Percentiles rank a stretch among this genome's conserved stretches.
phyloP scores from a whole-genome alignment of 2,329 filamentous ascomycete species.

The Nannizzia gypsea region DNA sequence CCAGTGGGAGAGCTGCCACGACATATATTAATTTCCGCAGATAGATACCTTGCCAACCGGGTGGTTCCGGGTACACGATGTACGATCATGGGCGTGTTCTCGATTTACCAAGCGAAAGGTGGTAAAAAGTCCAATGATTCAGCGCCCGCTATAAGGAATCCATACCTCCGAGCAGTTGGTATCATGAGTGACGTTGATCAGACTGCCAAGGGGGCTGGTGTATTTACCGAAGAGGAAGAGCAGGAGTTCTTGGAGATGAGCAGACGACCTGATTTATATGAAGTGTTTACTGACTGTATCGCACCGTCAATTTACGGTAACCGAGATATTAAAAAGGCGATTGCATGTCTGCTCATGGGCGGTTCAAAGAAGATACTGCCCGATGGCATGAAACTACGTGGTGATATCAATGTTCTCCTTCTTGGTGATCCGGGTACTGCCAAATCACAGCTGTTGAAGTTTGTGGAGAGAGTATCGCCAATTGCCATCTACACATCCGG shows the following conservation, averaged over 20 bases:
- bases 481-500: constrained; percentile 98
- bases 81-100: constrained; percentile 93
- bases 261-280: constrained; percentile 81
- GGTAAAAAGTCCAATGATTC: constrained; percentile 63
- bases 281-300: constrained; percentile 79
- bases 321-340: constrained; percentile 90
- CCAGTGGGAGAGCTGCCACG: constrained; percentile 90
- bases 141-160: constrained; percentile 88
- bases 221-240: constrained; percentile 90
- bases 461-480: constrained; percentile 89
- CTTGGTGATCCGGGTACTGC: constrained; percentile 96
- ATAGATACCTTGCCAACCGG: constrained; percentile 86
- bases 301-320: constrained; percentile 97
- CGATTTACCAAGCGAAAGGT: constrained; percentile 89
- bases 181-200: constrained; percentile 86
- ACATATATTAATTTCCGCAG: constrained; percentile 92
- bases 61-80: constrained; percentile 92
- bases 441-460: constrained; percentile 94
- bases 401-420: constrained; percentile 93
- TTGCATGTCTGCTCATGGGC: constrained; percentile 82
- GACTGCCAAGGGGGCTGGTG: constrained; percentile 68
- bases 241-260: constrained; percentile 92
- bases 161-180: constrained; percentile 84
- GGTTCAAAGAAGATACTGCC: constrained; percentile 96
- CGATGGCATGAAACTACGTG: constrained; percentile 93